Evolutionary conservation across 164 flowering plant genomes (phyloP), one percentile per base, ranked within the genome.

Genomic region (Vitis amurensis): DNA sequence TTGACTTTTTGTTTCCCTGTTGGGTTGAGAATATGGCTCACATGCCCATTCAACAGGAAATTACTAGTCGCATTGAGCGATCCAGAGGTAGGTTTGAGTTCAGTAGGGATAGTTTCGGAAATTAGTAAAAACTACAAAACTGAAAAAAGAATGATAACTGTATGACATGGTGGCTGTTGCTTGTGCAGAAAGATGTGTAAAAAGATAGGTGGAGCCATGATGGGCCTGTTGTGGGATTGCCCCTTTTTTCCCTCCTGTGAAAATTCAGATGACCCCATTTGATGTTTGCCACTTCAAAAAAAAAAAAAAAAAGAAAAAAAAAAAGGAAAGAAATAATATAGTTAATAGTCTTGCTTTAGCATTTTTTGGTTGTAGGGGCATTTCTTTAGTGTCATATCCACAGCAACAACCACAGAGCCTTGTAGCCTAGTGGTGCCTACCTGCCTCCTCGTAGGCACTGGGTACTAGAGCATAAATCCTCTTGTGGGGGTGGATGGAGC

Each of bases 1-100:
- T 76, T 72, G 76, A 72, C 73, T 64, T 72, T 72, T 64, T 56
- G 68, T 19, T 68, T 13, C 30, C 49, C 19, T 60, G 68, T 68
- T n/a, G 74, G 68, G 65, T 9, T 2, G 11, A 29, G 62, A 13
- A 55, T 5, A 14, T 15, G 9, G 23, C 62, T 55, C 61, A 65
- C 14, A 51, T 6, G 65, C 2, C 71, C 67, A 17, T 14, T 12
- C 48, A 19, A 3, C 0, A 14, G 50, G 29, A 60, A 68, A 60
- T 69, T 60, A 69, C 61, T 13, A 11, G 23, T 63, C 47, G 59
- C 53, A 52, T 53, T 60, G 64, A 29, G n/a, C 9, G 59, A 8
- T 27, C 72, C 17, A 12, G 3, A 15, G 50, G 3, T 14, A 30
- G 15, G n/a, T 12, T 1, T 30, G 49, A 12, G 1, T 1, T 11